Conservation (phyloP, 208 protist species). For the Wallacemonas collosoma region DNA sequence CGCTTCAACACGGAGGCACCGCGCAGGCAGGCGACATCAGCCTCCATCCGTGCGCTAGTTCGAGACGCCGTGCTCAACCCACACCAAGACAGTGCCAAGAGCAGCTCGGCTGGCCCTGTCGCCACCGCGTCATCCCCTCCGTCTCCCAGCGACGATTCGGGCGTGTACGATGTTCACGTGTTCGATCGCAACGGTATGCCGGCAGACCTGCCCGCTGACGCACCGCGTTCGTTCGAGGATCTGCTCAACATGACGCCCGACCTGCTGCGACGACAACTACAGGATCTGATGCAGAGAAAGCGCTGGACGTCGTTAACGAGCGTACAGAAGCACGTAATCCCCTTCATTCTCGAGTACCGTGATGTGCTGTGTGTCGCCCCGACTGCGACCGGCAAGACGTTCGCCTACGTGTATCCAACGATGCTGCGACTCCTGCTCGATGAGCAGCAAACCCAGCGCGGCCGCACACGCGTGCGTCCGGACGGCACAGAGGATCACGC, state of each 20-base stretch:
- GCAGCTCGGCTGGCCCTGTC: neutral
- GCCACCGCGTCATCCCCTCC: neutral
- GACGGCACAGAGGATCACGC: constrained; percentile 16
- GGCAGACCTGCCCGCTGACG: constrained; percentile 37
- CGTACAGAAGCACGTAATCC: constrained; percentile 60
- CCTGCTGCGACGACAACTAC: constrained; percentile 44
- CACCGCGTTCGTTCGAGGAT: constrained; percentile 55
- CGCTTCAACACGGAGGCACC: constrained; percentile 6
- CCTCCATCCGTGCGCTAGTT: constrained; percentile 33
- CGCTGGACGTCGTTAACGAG: constrained; percentile 33
- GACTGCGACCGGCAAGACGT: constrained; percentile 92
- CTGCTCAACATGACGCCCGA: constrained; percentile 49
- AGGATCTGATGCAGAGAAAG: constrained; percentile 32
- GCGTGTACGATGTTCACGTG: constrained; percentile 56
- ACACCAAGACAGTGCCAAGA: neutral
- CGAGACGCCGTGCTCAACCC: constrained; percentile 31
- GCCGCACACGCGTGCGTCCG: constrained; percentile 4
- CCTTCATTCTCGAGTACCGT: constrained; percentile 64
- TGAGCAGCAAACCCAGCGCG: constrained; percentile 12
- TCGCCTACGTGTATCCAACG: constrained; percentile 86
- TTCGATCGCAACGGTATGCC: constrained; percentile 83
- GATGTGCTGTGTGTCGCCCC: constrained; percentile 89
- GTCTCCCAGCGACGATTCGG: neutral
- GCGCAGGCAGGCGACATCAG: neutral
- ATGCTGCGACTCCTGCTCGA: constrained; percentile 67